Evolutionary conservation across 345 rosid species (phyloP).

Genomic region (Eucalyptus marginata): DNA sequence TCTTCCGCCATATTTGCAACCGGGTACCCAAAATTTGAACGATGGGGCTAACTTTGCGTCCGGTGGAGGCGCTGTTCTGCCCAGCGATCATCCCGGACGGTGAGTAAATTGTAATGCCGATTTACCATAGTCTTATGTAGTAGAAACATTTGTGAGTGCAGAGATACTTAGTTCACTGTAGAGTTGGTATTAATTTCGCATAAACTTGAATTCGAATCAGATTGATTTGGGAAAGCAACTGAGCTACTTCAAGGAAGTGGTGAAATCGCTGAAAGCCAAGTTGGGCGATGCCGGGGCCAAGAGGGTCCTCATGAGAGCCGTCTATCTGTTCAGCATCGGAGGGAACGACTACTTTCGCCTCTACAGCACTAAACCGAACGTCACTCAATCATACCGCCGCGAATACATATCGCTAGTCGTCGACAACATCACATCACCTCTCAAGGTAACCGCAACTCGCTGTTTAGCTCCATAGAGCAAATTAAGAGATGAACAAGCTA

Average conservation of each 20-base stretch:
- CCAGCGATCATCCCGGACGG: neutral
- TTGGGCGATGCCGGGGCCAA: neutral
- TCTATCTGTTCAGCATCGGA: conserved; percentile 9
- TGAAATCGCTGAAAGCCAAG: neutral
- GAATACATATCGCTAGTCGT: neutral
- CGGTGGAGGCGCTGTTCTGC: conserved; percentile 12
- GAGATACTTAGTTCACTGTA: neutral
- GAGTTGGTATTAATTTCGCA: neutral
- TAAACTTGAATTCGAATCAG: neutral
- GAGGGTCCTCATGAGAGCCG: neutral
- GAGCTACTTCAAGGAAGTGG: conserved; percentile 2
- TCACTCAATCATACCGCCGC: neutral
- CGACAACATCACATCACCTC: neutral
- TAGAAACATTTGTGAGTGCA: neutral
- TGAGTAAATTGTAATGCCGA: neutral
- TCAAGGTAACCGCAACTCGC: neutral
- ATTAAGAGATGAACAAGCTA: neutral
- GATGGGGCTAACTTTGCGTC: conserved; percentile 25
- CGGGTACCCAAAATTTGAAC: neutral
- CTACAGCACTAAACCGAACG: neutral
- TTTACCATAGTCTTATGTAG: neutral
- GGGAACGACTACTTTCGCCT: neutral
- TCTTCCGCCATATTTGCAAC: conserved; percentile 1
- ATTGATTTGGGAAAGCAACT: conserved; percentile 1
- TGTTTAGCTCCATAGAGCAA: neutral